phyloP scores from a whole-genome alignment of 805 yeast genomes.

The Candida boleticola region DNA sequence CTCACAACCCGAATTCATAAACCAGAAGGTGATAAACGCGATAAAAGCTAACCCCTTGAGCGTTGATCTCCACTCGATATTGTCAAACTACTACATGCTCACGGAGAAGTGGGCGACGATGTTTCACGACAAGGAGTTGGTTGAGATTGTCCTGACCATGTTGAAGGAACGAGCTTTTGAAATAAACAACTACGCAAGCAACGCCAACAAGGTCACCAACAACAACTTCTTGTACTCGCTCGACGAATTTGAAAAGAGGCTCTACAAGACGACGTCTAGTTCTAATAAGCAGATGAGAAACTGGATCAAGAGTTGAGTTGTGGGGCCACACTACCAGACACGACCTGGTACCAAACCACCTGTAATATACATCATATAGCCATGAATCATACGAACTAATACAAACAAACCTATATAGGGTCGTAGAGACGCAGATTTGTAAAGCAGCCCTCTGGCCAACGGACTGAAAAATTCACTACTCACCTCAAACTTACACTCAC shows the following conservation, averaged over 20 bases:
- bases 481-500: no score
- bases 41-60: conserved; percentile 67
- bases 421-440: no score
- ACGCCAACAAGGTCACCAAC: conserved; percentile 47
- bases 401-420: no score
- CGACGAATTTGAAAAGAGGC: conserved; percentile 71
- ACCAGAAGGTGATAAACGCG: conserved; percentile 69
- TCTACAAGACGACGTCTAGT: conserved; percentile 54
- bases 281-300: conserved; percentile 38
- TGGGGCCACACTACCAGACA: no score
- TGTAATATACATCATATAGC: no score
- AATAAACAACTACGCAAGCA: conserved; percentile 68
- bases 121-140: conserved; percentile 64
- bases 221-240: conserved; percentile 58
- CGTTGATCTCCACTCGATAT: conserved; percentile 65
- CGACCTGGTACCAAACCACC: no score
- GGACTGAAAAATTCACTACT: no score
- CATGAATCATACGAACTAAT: no score
- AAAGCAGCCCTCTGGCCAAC: no score
- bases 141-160: conserved; percentile 48
- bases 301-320: conserved; percentile 36
- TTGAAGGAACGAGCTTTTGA: conserved; percentile 64
- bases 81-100: conserved; percentile 65
- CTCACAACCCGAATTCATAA: conserved; percentile 68
- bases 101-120: conserved; percentile 76